Percentiles rank a stretch among this genome's conserved stretches.
Evolutionary conservation across 345 rosid genomes (phyloP).

Genomic region (Eutrema japonicum): DNA sequence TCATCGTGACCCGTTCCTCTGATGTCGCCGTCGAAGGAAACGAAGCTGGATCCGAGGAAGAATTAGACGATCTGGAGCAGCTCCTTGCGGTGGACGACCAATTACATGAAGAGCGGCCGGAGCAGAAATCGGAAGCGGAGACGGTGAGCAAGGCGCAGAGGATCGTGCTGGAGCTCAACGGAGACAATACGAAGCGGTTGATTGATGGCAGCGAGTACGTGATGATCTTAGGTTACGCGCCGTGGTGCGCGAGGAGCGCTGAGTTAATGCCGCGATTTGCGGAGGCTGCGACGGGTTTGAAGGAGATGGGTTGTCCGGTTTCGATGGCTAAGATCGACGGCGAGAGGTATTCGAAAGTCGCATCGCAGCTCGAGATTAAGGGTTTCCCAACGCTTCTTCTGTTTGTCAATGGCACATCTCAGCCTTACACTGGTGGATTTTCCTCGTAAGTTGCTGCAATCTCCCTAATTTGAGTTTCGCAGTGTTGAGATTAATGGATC

Average conservation of each 20-base stretch:
- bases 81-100: constrained; percentile 70
- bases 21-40: constrained; percentile 38
- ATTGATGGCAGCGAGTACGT: constrained; percentile 64
- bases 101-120: constrained; percentile 46
- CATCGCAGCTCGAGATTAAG: constrained; percentile 67
- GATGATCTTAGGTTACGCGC: constrained; percentile 80
- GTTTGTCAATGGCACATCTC: constrained; percentile 75
- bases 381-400: constrained; percentile 88
- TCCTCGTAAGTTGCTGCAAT: constrained; percentile 55
- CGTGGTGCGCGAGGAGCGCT: constrained; percentile 94
- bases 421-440: constrained; percentile 78
- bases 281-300: constrained; percentile 78
- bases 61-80: constrained; percentile 55
- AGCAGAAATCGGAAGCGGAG: constrained; percentile 65
- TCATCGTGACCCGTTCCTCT: constrained; percentile 42
- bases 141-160: constrained; percentile 80
- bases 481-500: constrained; percentile 5
- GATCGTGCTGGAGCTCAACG: constrained; percentile 75
- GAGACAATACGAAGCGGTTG: constrained; percentile 55
- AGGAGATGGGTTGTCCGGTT: constrained; percentile 58
- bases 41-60: constrained; percentile 39
- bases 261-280: constrained; percentile 96
- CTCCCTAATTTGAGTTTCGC: background rate
- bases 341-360: constrained; percentile 75
- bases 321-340: constrained; percentile 91